Conservation (phyloP, 139 green algal genomes). For the Chlamydomonas sp. region DNA sequence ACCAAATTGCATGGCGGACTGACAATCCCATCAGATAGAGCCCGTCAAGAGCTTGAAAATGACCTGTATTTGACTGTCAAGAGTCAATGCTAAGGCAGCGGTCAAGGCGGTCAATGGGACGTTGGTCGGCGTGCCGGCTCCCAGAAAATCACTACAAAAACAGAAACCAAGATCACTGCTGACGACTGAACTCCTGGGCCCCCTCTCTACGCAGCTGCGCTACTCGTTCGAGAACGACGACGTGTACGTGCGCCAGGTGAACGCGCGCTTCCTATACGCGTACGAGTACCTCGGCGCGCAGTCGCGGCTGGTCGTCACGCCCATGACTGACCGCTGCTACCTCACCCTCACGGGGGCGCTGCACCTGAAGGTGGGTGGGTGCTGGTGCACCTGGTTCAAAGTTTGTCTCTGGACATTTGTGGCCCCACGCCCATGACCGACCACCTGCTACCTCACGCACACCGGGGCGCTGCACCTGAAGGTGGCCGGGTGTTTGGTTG, state of each 20-base stretch:
- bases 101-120: too few relatives aligned
- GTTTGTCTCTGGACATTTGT: background rate
- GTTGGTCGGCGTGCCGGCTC: too few relatives aligned
- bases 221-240: slow-evolving; percentile 69
- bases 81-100: too few relatives aligned
- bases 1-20: too few relatives aligned
- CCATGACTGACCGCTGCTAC: slow-evolving; percentile 85
- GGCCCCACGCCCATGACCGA: slow-evolving; percentile 84
- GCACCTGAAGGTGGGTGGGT: slow-evolving; percentile 80
- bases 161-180: too few relatives aligned
- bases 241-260: slow-evolving; percentile 57
- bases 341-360: slow-evolving; percentile 79
- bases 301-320: slow-evolving; percentile 73
- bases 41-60: too few relatives aligned
- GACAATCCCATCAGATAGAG: too few relatives aligned
- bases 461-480: slow-evolving; percentile 79
- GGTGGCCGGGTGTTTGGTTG: too few relatives aligned
- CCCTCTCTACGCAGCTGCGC: slow-evolving; percentile 33
- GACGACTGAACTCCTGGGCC: background rate
- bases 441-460: slow-evolving; percentile 82
- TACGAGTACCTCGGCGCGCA: slow-evolving; percentile 88
- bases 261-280: slow-evolving; percentile 64
- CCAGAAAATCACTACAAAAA: too few relatives aligned
- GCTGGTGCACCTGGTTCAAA: slow-evolving; percentile 50
- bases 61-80: too few relatives aligned